Evolutionary conservation across 495 filamentous ascomycete species (phyloP), one percentile per base, ranked within the genome.

Genomic region (Articulospora tetracladia): DNA sequence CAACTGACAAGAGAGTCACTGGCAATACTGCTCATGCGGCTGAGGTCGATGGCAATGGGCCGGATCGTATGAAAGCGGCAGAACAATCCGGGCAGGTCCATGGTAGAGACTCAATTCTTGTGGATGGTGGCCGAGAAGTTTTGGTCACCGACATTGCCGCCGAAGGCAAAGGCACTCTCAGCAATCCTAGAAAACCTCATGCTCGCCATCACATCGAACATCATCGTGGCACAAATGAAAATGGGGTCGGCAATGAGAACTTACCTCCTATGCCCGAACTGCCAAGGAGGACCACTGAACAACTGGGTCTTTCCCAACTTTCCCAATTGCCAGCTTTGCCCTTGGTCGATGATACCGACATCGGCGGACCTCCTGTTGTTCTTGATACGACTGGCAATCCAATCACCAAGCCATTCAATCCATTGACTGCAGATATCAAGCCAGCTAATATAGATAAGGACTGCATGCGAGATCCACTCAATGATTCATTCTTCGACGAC

Each of bases 401-500:
- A 17, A 44, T 25, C 20, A 19, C 53, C 1, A 64, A 68, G 71
- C 62, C 73, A 65, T 73, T 80, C 76, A 83, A 86, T 62, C 83
- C 86, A 6, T 72, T 88, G 1, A 71, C 86, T 2, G 77, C 84
- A 6, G 87, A 93, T 36, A 79, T 96, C 66, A 82, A 83, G 49
- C 83, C 80, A 32, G 79, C 77, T 27, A 63, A 67, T 50, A 72
- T 84, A 19, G 68, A 78, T 59, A 81, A 81, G 64, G 76, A 84
- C 60, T 84, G 81, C 65, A 84, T 84, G 81, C 75, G 73, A 17
- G 94, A 98, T 69, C 94, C 95, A 0, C 77, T 98, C 26, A 87
- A 87, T 61, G 83, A 93, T 58, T 71, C 76, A 1, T 98, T 97
- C 74, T 93, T 88, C 68, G 82, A 92, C 47, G 91, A 96, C 62